Percentiles rank a stretch among this genome's conserved stretches.
These are phyloP conservation scores for Pseudofabraea citricarpa DNA, from an alignment of 2,329 filamentous ascomycete species.

Conservation along the genomic window DNA sequence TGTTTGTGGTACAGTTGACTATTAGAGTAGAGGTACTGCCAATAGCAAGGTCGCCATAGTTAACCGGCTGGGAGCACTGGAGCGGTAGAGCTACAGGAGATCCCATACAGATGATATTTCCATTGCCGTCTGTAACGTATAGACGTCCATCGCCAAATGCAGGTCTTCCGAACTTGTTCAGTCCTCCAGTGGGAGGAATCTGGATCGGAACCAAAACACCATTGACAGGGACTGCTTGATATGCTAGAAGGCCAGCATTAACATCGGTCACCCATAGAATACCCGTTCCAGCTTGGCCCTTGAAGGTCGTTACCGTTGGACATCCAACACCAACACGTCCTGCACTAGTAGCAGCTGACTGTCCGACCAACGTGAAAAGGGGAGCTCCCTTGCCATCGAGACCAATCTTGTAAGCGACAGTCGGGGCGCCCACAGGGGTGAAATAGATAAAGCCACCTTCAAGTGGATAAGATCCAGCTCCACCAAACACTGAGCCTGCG, in stretches of 20 bases:
- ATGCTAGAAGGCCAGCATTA: slow-evolving; percentile 33
- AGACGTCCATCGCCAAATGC: slow-evolving; percentile 36
- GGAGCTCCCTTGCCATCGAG: slow-evolving; percentile 13
- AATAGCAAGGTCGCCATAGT: slow-evolving; percentile 33
- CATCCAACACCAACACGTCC: slow-evolving; percentile 26
- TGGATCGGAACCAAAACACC: slow-evolving; percentile 30
- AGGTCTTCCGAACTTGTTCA: slow-evolving; percentile 34
- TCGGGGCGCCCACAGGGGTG: slow-evolving; percentile 24
- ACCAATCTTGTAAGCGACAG: slow-evolving; percentile 26
- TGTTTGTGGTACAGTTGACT: slow-evolving; percentile 34
- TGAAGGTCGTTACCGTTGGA: slow-evolving; percentile 30
- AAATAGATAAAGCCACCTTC: slow-evolving; percentile 32
- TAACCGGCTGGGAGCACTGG: slow-evolving; percentile 33
- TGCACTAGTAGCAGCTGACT: slow-evolving; percentile 21
- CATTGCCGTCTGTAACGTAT: slow-evolving; percentile 31
- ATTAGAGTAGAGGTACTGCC: slow-evolving; percentile 26
- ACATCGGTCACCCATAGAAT: slow-evolving; percentile 37
- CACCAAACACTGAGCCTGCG: slow-evolving; percentile 10
- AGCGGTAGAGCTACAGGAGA: slow-evolving; percentile 37
- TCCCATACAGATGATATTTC: slow-evolving; percentile 29
- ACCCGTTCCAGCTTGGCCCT: slow-evolving; percentile 30
- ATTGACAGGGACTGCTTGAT: slow-evolving; percentile 34
- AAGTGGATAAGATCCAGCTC: slow-evolving; percentile 29
- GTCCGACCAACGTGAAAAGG: slow-evolving; percentile 25
- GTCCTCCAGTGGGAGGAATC: slow-evolving; percentile 31